Percentiles rank a stretch among this genome's conserved stretches.
Conservation (phyloP, 2,329 filamentous ascomycete genomes). For the Talaromyces sp. region DNA sequence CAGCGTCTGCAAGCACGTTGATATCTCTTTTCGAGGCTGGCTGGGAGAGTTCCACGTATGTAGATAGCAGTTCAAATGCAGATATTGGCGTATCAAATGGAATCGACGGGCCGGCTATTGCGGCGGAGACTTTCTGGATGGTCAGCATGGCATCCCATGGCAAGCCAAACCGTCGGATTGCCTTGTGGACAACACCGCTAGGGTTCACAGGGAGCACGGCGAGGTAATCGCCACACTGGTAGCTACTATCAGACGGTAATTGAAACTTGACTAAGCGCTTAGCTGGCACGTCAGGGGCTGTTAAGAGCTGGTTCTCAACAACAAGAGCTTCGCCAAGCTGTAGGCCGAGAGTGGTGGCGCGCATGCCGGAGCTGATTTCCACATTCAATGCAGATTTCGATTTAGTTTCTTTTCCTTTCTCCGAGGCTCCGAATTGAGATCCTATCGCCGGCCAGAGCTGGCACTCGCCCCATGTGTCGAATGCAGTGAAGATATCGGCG, state of each 20-base stretch:
- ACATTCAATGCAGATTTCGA: slow-evolving; percentile 37
- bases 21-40: slow-evolving; percentile 64
- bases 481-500: slow-evolving; percentile 62
- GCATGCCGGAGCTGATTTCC: slow-evolving; percentile 46
- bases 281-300: slow-evolving; percentile 42
- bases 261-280: slow-evolving; percentile 65
- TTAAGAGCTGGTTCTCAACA: slow-evolving; percentile 48
- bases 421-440: slow-evolving; percentile 27
- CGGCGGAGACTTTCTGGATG: slow-evolving; percentile 49
- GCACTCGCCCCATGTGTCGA: slow-evolving; percentile 63
- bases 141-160: slow-evolving; percentile 64
- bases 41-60: slow-evolving; percentile 67
- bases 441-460: slow-evolving; percentile 48
- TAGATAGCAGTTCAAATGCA: slow-evolving; percentile 58
- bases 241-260: slow-evolving; percentile 60
- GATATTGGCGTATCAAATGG: slow-evolving; percentile 54
- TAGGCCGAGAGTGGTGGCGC: slow-evolving; percentile 55
- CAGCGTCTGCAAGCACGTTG: slow-evolving; percentile 39
- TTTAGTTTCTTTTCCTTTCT: slow-evolving; percentile 19
- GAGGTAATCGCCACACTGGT: slow-evolving; percentile 70
- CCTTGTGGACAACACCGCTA: slow-evolving; percentile 54
- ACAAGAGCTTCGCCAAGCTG: slow-evolving; percentile 59
- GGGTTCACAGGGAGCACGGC: slow-evolving; percentile 68
- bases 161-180: slow-evolving; percentile 58
- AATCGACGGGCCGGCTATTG: slow-evolving; percentile 34